Base-by-base conservation (phyloP, 768 basidiomycete genomes). In the Hericium rajendrae region DNA sequence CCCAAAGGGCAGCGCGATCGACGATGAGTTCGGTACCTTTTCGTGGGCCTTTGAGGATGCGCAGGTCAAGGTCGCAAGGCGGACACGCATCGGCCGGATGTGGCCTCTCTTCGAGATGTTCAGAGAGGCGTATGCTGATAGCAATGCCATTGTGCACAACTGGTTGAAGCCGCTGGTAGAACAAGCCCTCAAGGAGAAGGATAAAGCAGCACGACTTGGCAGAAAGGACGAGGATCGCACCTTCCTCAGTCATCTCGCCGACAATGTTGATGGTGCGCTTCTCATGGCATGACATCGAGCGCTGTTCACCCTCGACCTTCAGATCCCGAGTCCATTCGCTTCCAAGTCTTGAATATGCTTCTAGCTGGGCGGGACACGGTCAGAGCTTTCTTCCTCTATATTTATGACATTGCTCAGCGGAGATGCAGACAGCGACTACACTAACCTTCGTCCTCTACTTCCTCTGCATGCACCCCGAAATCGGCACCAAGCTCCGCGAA, bases 1-100 rank as follows among this genome's bases (percentile, higher is more conserved):
- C 0, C 77, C 78, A 2, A 83, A 85, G 65, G 85, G 84, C 18
- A 80, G 83, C 10, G 76, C 77, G 1, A 82, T 81, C 4, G 71
- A 76, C 40, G 83, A 83, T 61, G 69, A 74, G 0, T 87, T 82
- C 78, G 85, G 83, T 4, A 74, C 80, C 0, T 81, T 78, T 55
- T 71, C 71, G 13, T 79, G 66, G 38, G 71, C 73, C 0, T 78
- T 80, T 57, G 76, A 77, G 28, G 53, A 41, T 13, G 24, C 26
- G 41, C 53, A 41, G 26, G 39, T 54, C 43, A 4, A 38, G 28
- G 4, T 18, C 51, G 39, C 40, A 6, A 16, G 22, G 9, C 53
- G 53, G 13, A 46, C 53, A 10, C 53, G 53, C n/a, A n/a, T 41
- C 38, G 53, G 53, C 8, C 16, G n/a, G 24, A 24, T 24, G 16